phyloP scores from a whole-genome alignment of 2,329 filamentous ascomycete species.

The Beauveria rudraprayagi region DNA sequence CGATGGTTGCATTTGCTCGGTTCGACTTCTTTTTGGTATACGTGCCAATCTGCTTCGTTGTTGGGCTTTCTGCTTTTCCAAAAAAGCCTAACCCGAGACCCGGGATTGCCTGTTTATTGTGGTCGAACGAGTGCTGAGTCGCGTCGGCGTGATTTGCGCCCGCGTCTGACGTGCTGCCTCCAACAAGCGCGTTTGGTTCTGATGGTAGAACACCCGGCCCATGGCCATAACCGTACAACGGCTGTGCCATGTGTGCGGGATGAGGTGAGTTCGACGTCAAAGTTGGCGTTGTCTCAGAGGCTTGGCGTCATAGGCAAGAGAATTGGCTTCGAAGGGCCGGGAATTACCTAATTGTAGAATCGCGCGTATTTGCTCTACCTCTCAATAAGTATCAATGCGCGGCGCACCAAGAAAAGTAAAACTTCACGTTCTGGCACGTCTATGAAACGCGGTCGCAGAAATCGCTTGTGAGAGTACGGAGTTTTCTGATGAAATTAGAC shows the following conservation, averaged over 20 bases:
- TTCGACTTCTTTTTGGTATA: not conserved
- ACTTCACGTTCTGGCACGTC: not conserved
- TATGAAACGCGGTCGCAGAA: not conserved
- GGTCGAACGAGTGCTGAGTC: slow-evolving; percentile 13
- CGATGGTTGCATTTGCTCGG: not conserved
- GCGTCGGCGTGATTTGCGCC: not conserved
- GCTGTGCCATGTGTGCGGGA: not conserved
- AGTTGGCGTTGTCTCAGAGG: not conserved
- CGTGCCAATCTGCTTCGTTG: not conserved
- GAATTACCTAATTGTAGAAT: not conserved
- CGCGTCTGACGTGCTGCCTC: not conserved
- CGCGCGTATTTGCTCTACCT: not conserved
- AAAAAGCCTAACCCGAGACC: slow-evolving; percentile 17
- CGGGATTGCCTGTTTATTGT: slow-evolving; percentile 18
- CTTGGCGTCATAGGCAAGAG: not conserved
- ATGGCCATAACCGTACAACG: not conserved
- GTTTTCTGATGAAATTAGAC: slow-evolving; percentile 3
- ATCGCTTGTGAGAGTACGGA: not conserved
- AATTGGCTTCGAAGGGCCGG: not conserved
- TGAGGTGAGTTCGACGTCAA: not conserved
- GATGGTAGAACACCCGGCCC: not conserved
- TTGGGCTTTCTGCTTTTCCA: not conserved
- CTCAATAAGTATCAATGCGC: not conserved
- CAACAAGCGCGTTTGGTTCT: not conserved
- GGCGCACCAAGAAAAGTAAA: not conserved